Base-by-base conservation (phyloP, 2,329 filamentous ascomycete species). In the Penicillium vulpinum region DNA sequence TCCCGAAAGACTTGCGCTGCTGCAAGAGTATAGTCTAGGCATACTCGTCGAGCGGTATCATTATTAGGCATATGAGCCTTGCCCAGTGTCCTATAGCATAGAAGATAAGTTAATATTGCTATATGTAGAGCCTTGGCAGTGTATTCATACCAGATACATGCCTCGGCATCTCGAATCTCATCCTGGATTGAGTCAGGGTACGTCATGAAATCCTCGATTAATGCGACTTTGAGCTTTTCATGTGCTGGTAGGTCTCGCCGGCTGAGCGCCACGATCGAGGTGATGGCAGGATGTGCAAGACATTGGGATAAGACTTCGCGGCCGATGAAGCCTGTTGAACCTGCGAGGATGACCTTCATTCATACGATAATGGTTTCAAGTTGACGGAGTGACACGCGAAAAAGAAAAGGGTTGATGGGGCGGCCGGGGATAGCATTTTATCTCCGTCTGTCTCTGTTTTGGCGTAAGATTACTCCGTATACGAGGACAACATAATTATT, bases 151-250 rank as follows among this genome's bases (percentile, higher is more conserved):
- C 78, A 81, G 26, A 81, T 77, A 63, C 78, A 81, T 15, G 74
- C 77, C 51, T 77, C 72, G 3, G 78, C 77, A 45, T 72, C 76
- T 60, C 73, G 69, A 5, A 81, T 67, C 15, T 74, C 68, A 8
- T 70, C 57, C 15, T 80, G 60, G 24, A 81, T 65, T 11, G 78
- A 70, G 2, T 75, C 71, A 1, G 83, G 77, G 62, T 83, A 86
- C 2, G 70, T 65, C 8, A 77, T 73, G 68, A 86, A 87, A 66
- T 87, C 81, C 10, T 80, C 72, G 61, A 83, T 76, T 57, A 82
- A 69, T 40, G 83, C 70, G 10, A 80, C 76, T 26, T 80, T 77
- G 10, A 81, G 68, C 66, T 85, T 85, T 15, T 77, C 67, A 53
- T 80, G 69, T 35, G 73, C 71, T 43, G 76, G 68, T 15, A 81